Evolutionary conservation across 2,329 filamentous ascomycete genomes (phyloP).

Genomic region (Sclerotinia subarctica): DNA sequence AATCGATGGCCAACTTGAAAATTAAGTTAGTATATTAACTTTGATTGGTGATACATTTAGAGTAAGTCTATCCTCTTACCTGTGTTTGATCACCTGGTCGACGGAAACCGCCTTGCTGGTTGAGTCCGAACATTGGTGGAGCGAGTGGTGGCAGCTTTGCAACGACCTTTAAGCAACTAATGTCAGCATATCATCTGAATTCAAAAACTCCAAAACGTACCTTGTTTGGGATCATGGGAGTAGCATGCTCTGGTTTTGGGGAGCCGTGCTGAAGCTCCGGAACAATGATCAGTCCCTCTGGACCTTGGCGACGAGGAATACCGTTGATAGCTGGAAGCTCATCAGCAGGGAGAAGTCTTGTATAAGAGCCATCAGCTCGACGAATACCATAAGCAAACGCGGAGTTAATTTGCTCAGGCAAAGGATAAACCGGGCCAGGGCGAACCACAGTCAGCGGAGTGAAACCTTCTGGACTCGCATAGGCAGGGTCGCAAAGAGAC

Average conservation of each 20-base stretch:
- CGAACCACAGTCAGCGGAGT: slow-evolving; percentile 28
- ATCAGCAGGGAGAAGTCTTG: slow-evolving; percentile 55
- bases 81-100: slow-evolving; percentile 13
- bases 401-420: slow-evolving; percentile 29
- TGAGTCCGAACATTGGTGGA: not conserved
- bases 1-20: slow-evolving; percentile 15
- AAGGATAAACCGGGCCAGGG: slow-evolving; percentile 30
- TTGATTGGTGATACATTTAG: not conserved
- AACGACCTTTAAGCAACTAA: not conserved
- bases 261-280: slow-evolving; percentile 28
- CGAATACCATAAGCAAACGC: slow-evolving; percentile 52
- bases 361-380: slow-evolving; percentile 52
- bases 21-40: slow-evolving; percentile 2
- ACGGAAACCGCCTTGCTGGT: not conserved
- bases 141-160: slow-evolving; percentile 7
- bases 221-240: slow-evolving; percentile 26
- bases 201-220: slow-evolving; percentile 23
- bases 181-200: not conserved
- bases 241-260: slow-evolving; percentile 23
- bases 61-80: not conserved
- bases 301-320: slow-evolving; percentile 35
- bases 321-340: slow-evolving; percentile 43
- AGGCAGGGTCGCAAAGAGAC: slow-evolving; percentile 1
- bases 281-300: slow-evolving; percentile 37
- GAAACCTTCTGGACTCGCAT: slow-evolving; percentile 20